A percentile compares a stretch with the other conserved stretches of the same genome.
These are phyloP conservation scores for Ganoderma leucocontextum DNA, from an alignment of 1,284 basidiomycete genomes.

Conservation along the genomic window DNA sequence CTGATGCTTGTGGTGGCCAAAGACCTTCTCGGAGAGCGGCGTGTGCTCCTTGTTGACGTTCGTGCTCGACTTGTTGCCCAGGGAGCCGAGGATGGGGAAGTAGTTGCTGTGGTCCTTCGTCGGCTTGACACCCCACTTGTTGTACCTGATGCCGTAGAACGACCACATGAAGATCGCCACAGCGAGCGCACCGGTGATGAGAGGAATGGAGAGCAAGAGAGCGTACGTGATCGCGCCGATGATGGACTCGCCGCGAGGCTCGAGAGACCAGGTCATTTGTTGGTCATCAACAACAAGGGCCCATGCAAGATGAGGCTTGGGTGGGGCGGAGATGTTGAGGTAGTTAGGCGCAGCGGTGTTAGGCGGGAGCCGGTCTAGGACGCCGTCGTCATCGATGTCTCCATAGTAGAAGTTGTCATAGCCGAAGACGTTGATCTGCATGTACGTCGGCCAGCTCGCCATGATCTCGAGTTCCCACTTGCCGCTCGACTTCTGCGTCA, in stretches of 20 bases:
- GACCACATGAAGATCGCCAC: slow-evolving; percentile 92
- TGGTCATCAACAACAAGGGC: slow-evolving; percentile 81
- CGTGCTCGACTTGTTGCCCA: slow-evolving; percentile 71
- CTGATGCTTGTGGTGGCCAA: slow-evolving; percentile 57
- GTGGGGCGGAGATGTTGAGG: slow-evolving; percentile 88
- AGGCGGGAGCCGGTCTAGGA: slow-evolving; percentile 89
- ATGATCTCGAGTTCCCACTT: slow-evolving; percentile 86
- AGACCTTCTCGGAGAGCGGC: slow-evolving; percentile 70
- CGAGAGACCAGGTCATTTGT: slow-evolving; percentile 77
- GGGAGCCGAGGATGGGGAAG: slow-evolving; percentile 76
- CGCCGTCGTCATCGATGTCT: slow-evolving; percentile 85
- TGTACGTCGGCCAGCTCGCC: slow-evolving; percentile 86
- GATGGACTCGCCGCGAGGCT: slow-evolving; percentile 82
- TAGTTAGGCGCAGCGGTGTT: slow-evolving; percentile 88
- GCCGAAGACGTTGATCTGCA: slow-evolving; percentile 89
- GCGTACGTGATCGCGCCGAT: slow-evolving; percentile 88
- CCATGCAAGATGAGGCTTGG: slow-evolving; percentile 86
- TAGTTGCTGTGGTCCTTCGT: slow-evolving; percentile 72
- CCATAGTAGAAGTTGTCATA: slow-evolving; percentile 93
- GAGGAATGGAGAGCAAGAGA: slow-evolving; percentile 80
- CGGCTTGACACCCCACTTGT: slow-evolving; percentile 86
- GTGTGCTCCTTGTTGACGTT: slow-evolving; percentile 62
- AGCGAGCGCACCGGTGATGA: slow-evolving; percentile 85
- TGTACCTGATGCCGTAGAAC: slow-evolving; percentile 95
- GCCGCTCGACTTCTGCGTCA: slow-evolving; percentile 63